Percentiles rank a stretch among this genome's conserved stretches.
Conservation (phyloP, 2,329 filamentous ascomycete species). For the Sarocladiaceae sp. region DNA sequence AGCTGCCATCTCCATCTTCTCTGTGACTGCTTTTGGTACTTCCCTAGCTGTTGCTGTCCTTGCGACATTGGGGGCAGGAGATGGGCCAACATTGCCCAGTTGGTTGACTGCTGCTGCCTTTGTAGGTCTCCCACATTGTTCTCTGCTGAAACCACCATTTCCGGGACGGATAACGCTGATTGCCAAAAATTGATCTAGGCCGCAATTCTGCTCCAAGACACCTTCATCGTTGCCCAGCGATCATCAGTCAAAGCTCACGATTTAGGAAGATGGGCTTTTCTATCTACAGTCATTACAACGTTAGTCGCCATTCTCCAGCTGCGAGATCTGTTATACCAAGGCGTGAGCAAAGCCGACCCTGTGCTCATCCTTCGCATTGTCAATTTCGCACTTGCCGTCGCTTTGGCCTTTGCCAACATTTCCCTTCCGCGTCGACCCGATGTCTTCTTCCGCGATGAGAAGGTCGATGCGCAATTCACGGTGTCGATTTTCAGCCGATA, state of each 20-base stretch:
- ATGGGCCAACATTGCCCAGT: conserved; percentile 44
- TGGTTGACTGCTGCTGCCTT: conserved; percentile 59
- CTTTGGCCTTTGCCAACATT: conserved; percentile 44
- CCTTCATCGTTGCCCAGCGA: conserved; percentile 43
- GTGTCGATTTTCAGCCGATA: conserved; percentile 56
- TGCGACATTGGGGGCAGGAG: conserved; percentile 21
- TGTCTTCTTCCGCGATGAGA: conserved; percentile 53
- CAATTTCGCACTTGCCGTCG: conserved; percentile 41
- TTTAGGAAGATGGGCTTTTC: conserved; percentile 47
- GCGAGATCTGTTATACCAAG: conserved; percentile 26
- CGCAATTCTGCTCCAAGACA: conserved; percentile 48
- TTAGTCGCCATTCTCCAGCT: conserved; percentile 40
- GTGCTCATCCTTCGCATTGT: conserved; percentile 40
- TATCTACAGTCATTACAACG: conserved; percentile 42
- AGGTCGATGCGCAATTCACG: conserved; percentile 62
- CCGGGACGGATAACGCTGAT: conserved; percentile 13
- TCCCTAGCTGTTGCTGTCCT: conserved; percentile 56
- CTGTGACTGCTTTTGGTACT: conserved; percentile 46
- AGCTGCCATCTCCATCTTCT: conserved; percentile 47
- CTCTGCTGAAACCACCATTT: no score
- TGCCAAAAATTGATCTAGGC: conserved; percentile 28
- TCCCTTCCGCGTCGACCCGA: conserved; percentile 63
- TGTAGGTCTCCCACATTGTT: conserved; percentile 46
- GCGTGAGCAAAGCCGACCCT: conserved; percentile 29
- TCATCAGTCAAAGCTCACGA: conserved; percentile 48